Evolutionary conservation across 345 rosid genomes (phyloP).

Genomic region (Erodium maritimum): DNA sequence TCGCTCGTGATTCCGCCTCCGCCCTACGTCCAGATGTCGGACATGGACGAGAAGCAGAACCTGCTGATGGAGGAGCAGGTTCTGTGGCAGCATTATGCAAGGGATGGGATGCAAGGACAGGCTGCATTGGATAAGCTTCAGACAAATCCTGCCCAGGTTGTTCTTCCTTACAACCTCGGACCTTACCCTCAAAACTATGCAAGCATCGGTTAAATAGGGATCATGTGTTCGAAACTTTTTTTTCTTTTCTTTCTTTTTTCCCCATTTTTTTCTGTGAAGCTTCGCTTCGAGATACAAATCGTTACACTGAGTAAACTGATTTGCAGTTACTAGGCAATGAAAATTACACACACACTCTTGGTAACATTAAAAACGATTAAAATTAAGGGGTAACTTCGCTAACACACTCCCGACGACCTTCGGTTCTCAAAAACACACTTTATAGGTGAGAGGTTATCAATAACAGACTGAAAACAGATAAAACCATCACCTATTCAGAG

Average conservation of each 20-base stretch:
- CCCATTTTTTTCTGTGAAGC: not conserved
- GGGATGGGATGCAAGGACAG: slow-evolving; percentile 52
- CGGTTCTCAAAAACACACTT: too few species aligned
- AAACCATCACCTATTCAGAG: too few species aligned
- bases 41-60: slow-evolving; percentile 64
- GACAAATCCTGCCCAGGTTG: not conserved
- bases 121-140: slow-evolving; percentile 22
- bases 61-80: slow-evolving; percentile 52
- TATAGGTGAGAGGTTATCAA: too few species aligned
- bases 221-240: not conserved
- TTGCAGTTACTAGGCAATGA: not conserved
- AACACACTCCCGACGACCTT: too few species aligned
- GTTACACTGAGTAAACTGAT: not conserved
- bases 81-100: slow-evolving; percentile 55
- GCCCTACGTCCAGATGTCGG: slow-evolving; percentile 55
- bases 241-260: not conserved
- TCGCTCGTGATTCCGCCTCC: slow-evolving; percentile 54
- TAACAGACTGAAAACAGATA: too few species aligned
- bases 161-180: not conserved
- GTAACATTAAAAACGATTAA: too few species aligned
- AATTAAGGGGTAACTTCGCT: too few species aligned
- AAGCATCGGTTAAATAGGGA: not conserved
- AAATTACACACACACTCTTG: too few species aligned
- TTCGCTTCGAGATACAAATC: not conserved
- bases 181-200: not conserved